These are phyloP conservation scores for Candida coleopterorum DNA, from an alignment of 805 yeast genomes.

Conservation along the genomic window DNA sequence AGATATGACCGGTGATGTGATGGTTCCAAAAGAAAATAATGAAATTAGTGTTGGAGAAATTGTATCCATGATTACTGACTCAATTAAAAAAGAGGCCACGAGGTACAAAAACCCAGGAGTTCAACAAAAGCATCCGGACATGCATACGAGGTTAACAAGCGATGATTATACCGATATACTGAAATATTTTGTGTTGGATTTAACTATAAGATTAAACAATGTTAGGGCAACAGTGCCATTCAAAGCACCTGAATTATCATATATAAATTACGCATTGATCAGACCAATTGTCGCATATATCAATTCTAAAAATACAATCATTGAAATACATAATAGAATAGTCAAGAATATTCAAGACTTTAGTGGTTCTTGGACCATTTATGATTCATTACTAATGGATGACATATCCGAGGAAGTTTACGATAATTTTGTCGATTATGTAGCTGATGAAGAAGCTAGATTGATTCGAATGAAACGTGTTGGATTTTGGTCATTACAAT, in stretches of 20 bases:
- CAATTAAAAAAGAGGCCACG: constrained; percentile 46
- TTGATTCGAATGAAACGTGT: constrained; percentile 71
- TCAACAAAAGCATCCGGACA: constrained; percentile 19
- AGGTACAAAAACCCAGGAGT: constrained; percentile 34
- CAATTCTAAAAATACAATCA: constrained; percentile 82
- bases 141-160: constrained; percentile 24
- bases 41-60: constrained; percentile 46
- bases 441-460: constrained; percentile 79
- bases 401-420: constrained; percentile 87
- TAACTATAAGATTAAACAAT: constrained; percentile 74
- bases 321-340: constrained; percentile 80
- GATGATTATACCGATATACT: constrained; percentile 31
- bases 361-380: constrained; percentile 94
- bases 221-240: constrained; percentile 88
- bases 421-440: constrained; percentile 84
- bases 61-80: constrained; percentile 43
- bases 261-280: constrained; percentile 85
- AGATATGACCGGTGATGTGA: constrained; percentile 88
- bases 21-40: constrained; percentile 65
- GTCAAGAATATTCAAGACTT: constrained; percentile 78
- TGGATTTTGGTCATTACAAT: constrained; percentile 89
- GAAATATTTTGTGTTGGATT: constrained; percentile 69
- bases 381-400: constrained; percentile 86
- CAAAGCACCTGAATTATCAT: constrained; percentile 82
- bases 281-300: constrained; percentile 95